These are phyloP conservation scores for Quercus wislizeni DNA, from an alignment of 306 rosid genomes.

Conservation along the genomic window DNA sequence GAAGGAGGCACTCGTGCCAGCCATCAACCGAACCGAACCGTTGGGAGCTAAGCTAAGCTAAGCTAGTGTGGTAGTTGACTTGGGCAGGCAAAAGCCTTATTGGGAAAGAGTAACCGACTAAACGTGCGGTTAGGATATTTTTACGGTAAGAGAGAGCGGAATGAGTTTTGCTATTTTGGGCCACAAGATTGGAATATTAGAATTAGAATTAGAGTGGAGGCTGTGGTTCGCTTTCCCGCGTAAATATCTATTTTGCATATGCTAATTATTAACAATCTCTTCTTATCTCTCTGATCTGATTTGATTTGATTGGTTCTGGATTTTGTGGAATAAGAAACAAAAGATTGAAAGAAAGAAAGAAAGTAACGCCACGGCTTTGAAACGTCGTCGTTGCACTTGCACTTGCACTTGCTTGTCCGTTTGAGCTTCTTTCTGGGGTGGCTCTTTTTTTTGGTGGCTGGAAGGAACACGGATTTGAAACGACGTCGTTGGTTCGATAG, in stretches of 20 bases:
- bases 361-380: too few species aligned
- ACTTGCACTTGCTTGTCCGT: too few species aligned
- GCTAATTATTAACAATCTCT: not conserved
- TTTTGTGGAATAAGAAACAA: too few species aligned
- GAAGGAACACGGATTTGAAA: not conserved
- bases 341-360: not conserved
- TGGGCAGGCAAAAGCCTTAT: too few species aligned
- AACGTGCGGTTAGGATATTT: conserved; percentile 5
- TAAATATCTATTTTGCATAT: conserved; percentile 15
- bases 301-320: not conserved
- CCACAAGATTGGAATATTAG: conserved; percentile 27
- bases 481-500: not conserved
- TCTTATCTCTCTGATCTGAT: not conserved
- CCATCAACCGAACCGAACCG: conserved; percentile 32
- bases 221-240: conserved; percentile 28
- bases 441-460: too few species aligned
- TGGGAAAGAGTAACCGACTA: too few species aligned
- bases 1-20: conserved; percentile 56
- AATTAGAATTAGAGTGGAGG: not conserved
- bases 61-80: not conserved
- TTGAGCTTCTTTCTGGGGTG: too few species aligned
- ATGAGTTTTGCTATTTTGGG: not conserved
- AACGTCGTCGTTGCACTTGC: conserved; percentile 32
- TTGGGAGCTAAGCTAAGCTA: too few species aligned
- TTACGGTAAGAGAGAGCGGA: not conserved